Evolutionary conservation across 176 grass and related monocot species (phyloP), one percentile per base, ranked within the genome.

Genomic region (Musa itinerans): DNA sequence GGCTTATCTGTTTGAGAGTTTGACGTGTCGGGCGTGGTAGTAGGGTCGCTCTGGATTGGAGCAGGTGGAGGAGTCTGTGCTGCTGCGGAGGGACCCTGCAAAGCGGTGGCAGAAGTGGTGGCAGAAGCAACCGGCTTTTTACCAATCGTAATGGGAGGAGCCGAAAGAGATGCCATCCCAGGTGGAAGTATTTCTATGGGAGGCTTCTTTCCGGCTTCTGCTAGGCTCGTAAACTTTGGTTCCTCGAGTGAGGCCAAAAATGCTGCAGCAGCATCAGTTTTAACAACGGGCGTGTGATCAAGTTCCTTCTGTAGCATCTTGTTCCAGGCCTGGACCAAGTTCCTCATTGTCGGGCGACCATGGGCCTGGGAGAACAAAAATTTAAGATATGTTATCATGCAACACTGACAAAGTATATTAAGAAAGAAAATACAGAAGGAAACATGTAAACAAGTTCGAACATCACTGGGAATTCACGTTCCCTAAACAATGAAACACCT

Each of bases 151-250:
- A 99, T 91, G 21, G 95, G 88, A 78, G 88, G 87, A 57, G 95
- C 91, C 24, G 90, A 89, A 55, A 99, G 80, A 74, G 95, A 92
- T 26, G 95, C 77, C 95, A 99, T 99, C 20, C 95, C 95, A 78
- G 91, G 95, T 76, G 91, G 95, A 62, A 99, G 90, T 72, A 99
- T 99, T 84, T 92, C 95, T 14, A 99, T 94, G n/a, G 91, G 95
- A 82, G 91, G 66, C 54, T 89, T 99, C 83, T 94, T 99, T 59
- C 68, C 91, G 1, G 84, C 80, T 80, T 99, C 91, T 25, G 86
- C 88, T 76, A 99, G 76, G 57, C 86, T 89, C 25, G 88, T 94
- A 19, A 99, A 81, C 72, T 99, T 94, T 61, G 90, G 88, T 82
- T 99, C 95, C 82, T 99, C 95, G 1, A 99, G 88, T 76, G 95